These are phyloP conservation scores for Botrytis hyacinthi DNA, from an alignment of 2,329 filamentous ascomycete species.

Conservation along the genomic window DNA sequence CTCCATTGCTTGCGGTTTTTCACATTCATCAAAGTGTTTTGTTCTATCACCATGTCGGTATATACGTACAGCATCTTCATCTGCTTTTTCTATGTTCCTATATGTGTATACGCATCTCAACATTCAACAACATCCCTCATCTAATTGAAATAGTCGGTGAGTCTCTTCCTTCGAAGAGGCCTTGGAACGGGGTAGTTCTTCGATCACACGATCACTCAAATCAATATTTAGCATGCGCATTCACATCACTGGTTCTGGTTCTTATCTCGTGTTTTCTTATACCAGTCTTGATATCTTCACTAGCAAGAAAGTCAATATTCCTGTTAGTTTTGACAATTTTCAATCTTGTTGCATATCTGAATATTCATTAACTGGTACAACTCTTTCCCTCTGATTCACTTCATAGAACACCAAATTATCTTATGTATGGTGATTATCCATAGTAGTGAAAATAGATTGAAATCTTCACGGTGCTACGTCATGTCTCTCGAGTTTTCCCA, in stretches of 20 bases:
- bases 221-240: not conserved
- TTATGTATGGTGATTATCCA: too few species aligned
- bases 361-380: not conserved
- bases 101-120: not conserved
- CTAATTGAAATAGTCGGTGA: not conserved
- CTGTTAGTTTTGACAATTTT: too few species aligned
- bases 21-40: not conserved
- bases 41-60: not conserved
- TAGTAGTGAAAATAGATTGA: not conserved
- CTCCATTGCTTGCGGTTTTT: not conserved
- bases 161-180: not conserved
- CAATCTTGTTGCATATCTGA: not conserved
- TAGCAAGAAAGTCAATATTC: not conserved
- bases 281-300: not conserved
- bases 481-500: not conserved
- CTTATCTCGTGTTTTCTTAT: not conserved
- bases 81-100: too few species aligned
- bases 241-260: too few species aligned
- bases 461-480: not conserved
- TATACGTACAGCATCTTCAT: not conserved
- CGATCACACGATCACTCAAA: too few species aligned
- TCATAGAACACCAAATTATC: not conserved
- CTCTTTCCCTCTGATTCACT: not conserved
- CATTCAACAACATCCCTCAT: too few species aligned
- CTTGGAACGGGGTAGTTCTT: not conserved